A percentile compares a stretch with the other conserved stretches of the same genome.
Evolutionary conservation across 208 protist genomes (phyloP).

Genomic region (Leishmania mexicana): DNA sequence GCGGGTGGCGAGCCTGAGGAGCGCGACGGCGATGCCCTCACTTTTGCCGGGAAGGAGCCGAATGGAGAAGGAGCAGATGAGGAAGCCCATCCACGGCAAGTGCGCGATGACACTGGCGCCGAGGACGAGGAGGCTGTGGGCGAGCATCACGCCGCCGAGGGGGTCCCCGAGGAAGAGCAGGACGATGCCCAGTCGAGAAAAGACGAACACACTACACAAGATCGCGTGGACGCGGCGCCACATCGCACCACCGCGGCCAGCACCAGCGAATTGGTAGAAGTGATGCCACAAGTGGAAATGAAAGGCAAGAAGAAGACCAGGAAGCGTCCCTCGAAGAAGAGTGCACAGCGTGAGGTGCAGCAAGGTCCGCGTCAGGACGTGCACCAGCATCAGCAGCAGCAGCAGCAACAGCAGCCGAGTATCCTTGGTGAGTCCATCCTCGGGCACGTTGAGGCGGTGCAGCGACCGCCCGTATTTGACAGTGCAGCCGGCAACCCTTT

Average conservation of each 20-base stretch:
- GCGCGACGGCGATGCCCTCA: neutral
- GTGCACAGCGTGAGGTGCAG: neutral
- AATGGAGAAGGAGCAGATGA: neutral
- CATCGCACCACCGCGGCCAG: too few species aligned
- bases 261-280: neutral
- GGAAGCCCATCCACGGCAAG: neutral
- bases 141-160: too few species aligned
- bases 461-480: slow-evolving; percentile 6
- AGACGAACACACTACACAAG: slow-evolving; percentile 20
- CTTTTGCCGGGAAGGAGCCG: neutral
- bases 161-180: slow-evolving; percentile 9
- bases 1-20: neutral
- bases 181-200: slow-evolving; percentile 6
- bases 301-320: neutral
- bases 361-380: neutral
- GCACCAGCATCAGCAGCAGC: neutral
- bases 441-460: neutral
- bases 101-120: neutral
- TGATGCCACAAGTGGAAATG: neutral
- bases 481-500: neutral
- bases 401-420: slow-evolving; percentile 3
- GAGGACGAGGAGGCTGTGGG: neutral
- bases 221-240: neutral
- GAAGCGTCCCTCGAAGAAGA: neutral
- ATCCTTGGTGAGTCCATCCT: slow-evolving; percentile 7